phyloP scores from a whole-genome alignment of 2,329 filamentous ascomycete species.

The Pestalotiopsis sp. region DNA sequence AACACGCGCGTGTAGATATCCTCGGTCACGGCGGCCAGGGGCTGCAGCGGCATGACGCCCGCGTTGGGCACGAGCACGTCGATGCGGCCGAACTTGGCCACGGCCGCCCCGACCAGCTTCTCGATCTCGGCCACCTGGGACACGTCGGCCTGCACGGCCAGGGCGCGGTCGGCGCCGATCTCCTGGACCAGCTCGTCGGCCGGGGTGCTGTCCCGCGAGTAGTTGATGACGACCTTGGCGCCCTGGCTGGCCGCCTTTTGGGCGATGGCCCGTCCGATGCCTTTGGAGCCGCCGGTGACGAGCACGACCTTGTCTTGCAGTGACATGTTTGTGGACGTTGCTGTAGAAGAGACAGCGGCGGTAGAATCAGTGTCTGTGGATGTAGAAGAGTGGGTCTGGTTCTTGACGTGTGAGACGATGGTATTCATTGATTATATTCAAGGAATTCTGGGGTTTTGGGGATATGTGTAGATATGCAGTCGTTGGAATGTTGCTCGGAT shows the following conservation, averaged over 20 bases:
- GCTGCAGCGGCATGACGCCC: conserved; percentile 51
- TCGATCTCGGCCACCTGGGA: conserved; percentile 47
- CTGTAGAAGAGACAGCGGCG: background rate
- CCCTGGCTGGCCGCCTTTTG: conserved; percentile 59
- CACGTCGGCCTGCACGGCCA: conserved; percentile 60
- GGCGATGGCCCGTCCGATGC: conserved; percentile 62
- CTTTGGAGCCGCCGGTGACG: conserved; percentile 59
- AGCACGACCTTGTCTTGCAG: conserved; percentile 46
- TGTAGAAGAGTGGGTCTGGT: background rate
- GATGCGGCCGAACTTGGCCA: conserved; percentile 55
- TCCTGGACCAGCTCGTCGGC: conserved; percentile 51
- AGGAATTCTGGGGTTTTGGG: background rate
- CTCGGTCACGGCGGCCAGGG: conserved; percentile 51
- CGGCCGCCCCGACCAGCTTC: conserved; percentile 49
- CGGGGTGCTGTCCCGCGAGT: conserved; percentile 45
- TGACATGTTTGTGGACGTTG: conserved; percentile 23
- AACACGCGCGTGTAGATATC: conserved; percentile 52
- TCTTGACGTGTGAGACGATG: background rate
- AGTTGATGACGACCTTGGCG: conserved; percentile 62
- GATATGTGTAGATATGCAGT: background rate
- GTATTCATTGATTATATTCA: background rate
- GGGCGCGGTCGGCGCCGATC: conserved; percentile 50
- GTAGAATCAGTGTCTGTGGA: background rate
- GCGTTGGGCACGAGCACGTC: conserved; percentile 63
- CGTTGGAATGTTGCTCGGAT: background rate